Percentiles rank a stretch among this genome's conserved stretches.
Evolutionary conservation across 2,329 filamentous ascomycete genomes (phyloP).

Genomic region (Ascosphaera apis): DNA sequence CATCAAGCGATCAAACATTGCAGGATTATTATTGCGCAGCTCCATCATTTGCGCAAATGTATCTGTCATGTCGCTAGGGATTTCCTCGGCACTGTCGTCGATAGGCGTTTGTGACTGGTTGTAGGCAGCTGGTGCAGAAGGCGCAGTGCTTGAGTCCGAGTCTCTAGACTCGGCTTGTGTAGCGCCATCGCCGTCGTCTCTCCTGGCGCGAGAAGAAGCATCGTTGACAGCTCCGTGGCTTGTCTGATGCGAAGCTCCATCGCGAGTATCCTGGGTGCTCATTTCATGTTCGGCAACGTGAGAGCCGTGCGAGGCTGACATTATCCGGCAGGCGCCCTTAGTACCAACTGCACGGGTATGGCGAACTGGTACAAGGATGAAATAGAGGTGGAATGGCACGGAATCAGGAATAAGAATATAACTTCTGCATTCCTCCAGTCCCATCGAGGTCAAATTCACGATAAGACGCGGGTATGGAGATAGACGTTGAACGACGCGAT

Average conservation of each 20-base stretch:
- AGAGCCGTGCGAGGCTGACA: not conserved
- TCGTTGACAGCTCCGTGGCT: no score
- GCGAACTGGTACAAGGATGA: no score
- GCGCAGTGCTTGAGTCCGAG: no score
- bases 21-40: conserved; percentile 30
- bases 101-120: not conserved
- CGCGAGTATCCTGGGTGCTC: not conserved
- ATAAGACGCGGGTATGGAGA: not conserved
- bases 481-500: not conserved
- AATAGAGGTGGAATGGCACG: no score
- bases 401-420: no score
- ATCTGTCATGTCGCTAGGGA: conserved; percentile 28
- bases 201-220: no score
- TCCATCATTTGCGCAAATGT: conserved; percentile 35
- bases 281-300: not conserved
- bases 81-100: conserved; percentile 10
- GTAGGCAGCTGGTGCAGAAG: no score
- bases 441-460: no score
- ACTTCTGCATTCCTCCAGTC: no score
- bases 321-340: no score
- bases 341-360: no score
- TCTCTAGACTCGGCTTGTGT: not conserved
- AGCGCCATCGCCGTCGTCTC: no score
- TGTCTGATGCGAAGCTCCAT: not conserved
- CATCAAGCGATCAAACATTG: conserved; percentile 26